phyloP scores from a whole-genome alignment of 1,284 basidiomycete species.

The Porogramme epimiltina region DNA sequence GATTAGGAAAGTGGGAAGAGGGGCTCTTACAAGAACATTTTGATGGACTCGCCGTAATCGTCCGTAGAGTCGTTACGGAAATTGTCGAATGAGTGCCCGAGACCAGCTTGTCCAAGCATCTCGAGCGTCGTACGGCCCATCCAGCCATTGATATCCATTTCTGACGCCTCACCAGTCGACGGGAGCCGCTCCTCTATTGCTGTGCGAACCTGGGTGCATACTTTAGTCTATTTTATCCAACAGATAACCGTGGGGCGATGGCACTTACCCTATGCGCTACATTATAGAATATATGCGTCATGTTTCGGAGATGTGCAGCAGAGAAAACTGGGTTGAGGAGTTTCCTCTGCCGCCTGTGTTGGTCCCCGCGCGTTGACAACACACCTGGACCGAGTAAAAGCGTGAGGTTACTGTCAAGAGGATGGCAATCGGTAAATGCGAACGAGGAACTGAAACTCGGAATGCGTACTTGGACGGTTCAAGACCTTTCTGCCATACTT shows the following conservation, averaged over 20 bases:
- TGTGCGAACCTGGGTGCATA: too few relatives aligned
- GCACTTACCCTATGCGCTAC: not conserved
- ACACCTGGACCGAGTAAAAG: constrained; percentile 2
- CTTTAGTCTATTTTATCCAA: too few relatives aligned
- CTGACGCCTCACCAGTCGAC: too few relatives aligned
- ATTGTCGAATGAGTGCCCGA: constrained; percentile 13
- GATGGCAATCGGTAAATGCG: not conserved
- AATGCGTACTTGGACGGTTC: not conserved
- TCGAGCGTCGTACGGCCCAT: constrained; percentile 11
- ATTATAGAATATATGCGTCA: not conserved
- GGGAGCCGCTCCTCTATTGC: too few relatives aligned
- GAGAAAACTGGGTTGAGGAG: not conserved
- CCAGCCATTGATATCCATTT: constrained; percentile 7
- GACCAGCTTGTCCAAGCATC: constrained; percentile 2
- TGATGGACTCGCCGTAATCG: constrained; percentile 22
- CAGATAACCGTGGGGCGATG: too few relatives aligned
- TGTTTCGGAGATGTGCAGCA: not conserved
- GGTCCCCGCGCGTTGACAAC: not conserved
- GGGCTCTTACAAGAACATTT: constrained; percentile 26
- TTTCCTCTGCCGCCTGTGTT: constrained; percentile 4
- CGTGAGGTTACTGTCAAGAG: not conserved
- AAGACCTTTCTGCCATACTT: not conserved
- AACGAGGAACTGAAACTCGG: not conserved
- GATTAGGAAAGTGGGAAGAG: too few relatives aligned
- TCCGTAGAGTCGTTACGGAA: constrained; percentile 8